Base-by-base conservation (phyloP, 2,329 filamentous ascomycete genomes). In the Aspergillus sp. region DNA sequence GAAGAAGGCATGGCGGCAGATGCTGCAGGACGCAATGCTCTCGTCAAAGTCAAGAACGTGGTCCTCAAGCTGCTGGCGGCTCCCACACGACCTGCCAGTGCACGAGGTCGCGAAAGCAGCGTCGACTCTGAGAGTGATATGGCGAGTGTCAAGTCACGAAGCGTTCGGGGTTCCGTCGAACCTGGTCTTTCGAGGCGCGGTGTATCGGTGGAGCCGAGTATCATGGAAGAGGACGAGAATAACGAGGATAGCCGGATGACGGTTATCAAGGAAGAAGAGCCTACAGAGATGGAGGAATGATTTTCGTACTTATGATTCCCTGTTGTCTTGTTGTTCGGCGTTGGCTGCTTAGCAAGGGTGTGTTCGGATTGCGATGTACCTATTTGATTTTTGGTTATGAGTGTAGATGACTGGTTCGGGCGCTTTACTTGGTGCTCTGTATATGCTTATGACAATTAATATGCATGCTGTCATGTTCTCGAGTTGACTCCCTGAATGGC, bases 1-100 rank as follows among this genome's bases (percentile, higher is more conserved):
- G 77, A 81, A 56, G 79, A 77, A 43, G 74, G 73, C 15, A 62
- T 76, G 21, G 76, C 74, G 4, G 64, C 67, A 9, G 76, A 76
- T 48, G 77, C 78, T 2, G 74, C 76, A 19, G 73, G 77, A 40
- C 70, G 76, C 44, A 79, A 80, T 58, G 72, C 77, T 6, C 65
- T 80, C 14, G 76, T 77, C 50, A 80, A 80, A 64, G 74, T 74
- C 35, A 79, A 78, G 67, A 79, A 78, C 50, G 62, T 73, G 2
- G 67, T 77, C 9, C 65, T 78, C 19, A 78, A 78, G 62, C 68
- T 78, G 19, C 62, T 78, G 17, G 71, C 74, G 25, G 67, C 84
- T 83, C 14, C 84, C 25, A 59, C 63, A 44, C 69, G 72, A 7
- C 66, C 68, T 17, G 64, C 66, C 33, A 76, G 71, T 39, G 65